Base-by-base conservation (phyloP, 2,329 filamentous ascomycete species). In the Penicillium sp. region DNA sequence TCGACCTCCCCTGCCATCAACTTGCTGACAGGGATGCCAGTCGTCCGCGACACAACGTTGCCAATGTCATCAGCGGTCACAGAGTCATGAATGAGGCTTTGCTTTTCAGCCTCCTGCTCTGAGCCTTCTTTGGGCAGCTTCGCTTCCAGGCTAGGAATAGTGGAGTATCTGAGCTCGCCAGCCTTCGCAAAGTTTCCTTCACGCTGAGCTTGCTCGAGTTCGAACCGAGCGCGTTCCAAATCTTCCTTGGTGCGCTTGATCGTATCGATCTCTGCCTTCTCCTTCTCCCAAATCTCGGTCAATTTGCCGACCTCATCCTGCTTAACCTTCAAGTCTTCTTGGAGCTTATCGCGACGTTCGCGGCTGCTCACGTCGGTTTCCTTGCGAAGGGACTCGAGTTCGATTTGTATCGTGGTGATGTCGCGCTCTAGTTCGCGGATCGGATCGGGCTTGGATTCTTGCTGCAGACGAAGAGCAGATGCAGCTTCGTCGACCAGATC, bases 391-490 rank as follows among this genome's bases (percentile, higher is more conserved):
- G 92, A 97, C 73, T 98, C 95, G 0, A 98, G 83, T 74, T 99
- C 94, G 62, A 99, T 98, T 72, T 97, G 94, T 14, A 98, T 92
- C 0, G 94, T 98, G 86, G 97, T 96, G 60, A 98, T 96, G 70
- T 93, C 91, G 61, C 96, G 90, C 69, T 98, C 94, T 1, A 98
- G 85, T 52, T 89, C 87, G 79, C 96, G 91, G 36, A 99, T 97
- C 9, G 94, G 88, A 67, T 98, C 95, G 0, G 95, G 95, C 69
- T 97, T 98, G 68, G 92, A 96, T 75, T 99, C 95, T 76, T 98
- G 95, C 71, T 98, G 94, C 35, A 98, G 78, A 46, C 96, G 87
- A 10, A 98, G 80, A 22, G 92, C 92, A 60, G 91, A 96, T 1
- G 94, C 93, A 10, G 95, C 95, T 77, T 98, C 95, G 65, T 98